Evolutionary conservation across 768 basidiomycete species (phyloP).

Genomic region (Strobilomyces confusus): DNA sequence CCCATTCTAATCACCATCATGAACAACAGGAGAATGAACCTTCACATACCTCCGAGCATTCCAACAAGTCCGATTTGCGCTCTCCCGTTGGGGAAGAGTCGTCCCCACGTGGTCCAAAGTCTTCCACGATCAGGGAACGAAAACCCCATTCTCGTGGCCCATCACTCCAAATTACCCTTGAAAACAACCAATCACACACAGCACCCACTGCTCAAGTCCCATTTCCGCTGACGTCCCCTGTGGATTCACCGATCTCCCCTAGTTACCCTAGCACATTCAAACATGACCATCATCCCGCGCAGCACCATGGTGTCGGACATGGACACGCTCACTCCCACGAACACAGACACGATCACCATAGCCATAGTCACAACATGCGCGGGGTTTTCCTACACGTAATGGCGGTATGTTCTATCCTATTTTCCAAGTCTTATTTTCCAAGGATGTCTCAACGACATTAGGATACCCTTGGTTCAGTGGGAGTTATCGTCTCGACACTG

Average conservation of each 20-base stretch:
- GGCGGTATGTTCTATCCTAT: slow-evolving; percentile 54
- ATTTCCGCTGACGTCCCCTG: slow-evolving; percentile 26
- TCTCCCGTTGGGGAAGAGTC: slow-evolving; percentile 10
- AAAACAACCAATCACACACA: slow-evolving; percentile 19
- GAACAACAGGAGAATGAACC: slow-evolving; percentile 25
- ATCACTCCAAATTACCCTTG: slow-evolving; percentile 37
- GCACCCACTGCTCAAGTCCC: slow-evolving; percentile 19
- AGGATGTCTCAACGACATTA: slow-evolving; percentile 27
- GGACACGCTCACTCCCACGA: slow-evolving; percentile 52
- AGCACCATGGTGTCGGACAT: slow-evolving; percentile 22
- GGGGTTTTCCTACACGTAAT: slow-evolving; percentile 98
- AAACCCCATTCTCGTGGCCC: slow-evolving; percentile 39
- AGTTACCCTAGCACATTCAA: slow-evolving; percentile 51
- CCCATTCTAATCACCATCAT: slow-evolving; percentile 26
- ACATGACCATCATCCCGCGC: slow-evolving; percentile 41
- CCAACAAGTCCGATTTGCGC: slow-evolving; percentile 18
- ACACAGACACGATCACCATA: slow-evolving; percentile 60
- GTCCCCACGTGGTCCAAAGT: slow-evolving; percentile 2
- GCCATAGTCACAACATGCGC: slow-evolving; percentile 98
- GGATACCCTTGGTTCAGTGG: slow-evolving; percentile 96
- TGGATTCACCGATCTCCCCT: slow-evolving; percentile 60
- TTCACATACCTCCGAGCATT: slow-evolving; percentile 26
- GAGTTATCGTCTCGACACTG: slow-evolving; percentile 95
- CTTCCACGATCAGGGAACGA: slow-evolving; percentile 24
- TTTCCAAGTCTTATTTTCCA: neutral